phyloP scores from a whole-genome alignment of 2,329 filamentous ascomycete genomes.

The Trichoderma arundinaceum region DNA sequence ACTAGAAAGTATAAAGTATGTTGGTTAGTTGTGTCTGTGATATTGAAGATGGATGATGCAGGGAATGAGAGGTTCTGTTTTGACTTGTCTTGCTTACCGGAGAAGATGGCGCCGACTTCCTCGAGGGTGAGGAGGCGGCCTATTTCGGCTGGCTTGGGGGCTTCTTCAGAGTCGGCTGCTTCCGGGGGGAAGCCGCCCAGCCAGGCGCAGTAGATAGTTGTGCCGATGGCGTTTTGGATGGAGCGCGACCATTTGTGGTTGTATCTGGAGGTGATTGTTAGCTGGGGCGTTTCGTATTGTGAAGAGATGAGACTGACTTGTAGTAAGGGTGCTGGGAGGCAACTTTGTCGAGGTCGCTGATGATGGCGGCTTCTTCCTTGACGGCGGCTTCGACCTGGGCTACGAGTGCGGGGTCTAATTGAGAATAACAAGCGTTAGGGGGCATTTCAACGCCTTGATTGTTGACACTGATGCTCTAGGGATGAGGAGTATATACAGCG shows the following conservation, averaged over 20 bases:
- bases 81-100: slow-evolving; percentile 56
- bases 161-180: slow-evolving; percentile 36
- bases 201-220: slow-evolving; percentile 69
- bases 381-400: slow-evolving; percentile 74
- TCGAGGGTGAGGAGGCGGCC: slow-evolving; percentile 83
- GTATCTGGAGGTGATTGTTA: slow-evolving; percentile 60
- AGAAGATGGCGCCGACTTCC: slow-evolving; percentile 78
- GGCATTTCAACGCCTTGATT: too few species aligned
- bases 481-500: slow-evolving; percentile 51
- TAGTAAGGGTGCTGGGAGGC: slow-evolving; percentile 94
- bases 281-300: too few species aligned
- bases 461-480: too few species aligned
- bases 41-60: not conserved
- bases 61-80: too few species aligned
- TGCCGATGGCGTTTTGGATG: slow-evolving; percentile 76
- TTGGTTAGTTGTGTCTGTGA: not conserved
- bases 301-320: slow-evolving; percentile 62
- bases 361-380: slow-evolving; percentile 71
- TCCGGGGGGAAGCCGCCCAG: slow-evolving; percentile 70
- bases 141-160: slow-evolving; percentile 58
- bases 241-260: slow-evolving; percentile 85
- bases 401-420: slow-evolving; percentile 67
- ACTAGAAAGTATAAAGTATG: slow-evolving; percentile 56
- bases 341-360: slow-evolving; percentile 71
- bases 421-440: not conserved